These are phyloP conservation scores for Saccharomyces jurei DNA, from an alignment of 805 yeast genomes.

Conservation along the genomic window DNA sequence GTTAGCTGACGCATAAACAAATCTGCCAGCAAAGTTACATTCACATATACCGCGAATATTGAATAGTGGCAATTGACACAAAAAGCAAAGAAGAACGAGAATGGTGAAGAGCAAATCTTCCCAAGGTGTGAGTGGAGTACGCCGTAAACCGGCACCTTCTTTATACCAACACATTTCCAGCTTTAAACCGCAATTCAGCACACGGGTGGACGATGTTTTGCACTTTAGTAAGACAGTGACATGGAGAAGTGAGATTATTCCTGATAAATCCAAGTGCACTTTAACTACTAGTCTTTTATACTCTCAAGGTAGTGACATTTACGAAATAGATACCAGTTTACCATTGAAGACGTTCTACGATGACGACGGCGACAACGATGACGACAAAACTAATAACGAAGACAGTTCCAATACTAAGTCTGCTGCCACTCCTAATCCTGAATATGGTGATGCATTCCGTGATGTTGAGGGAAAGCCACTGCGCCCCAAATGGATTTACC, in stretches of 20 bases:
- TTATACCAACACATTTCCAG: conserved; percentile 29
- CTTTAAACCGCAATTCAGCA: conserved; percentile 32
- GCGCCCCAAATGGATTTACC: conserved; percentile 23
- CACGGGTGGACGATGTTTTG: conserved; percentile 21
- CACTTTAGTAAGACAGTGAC: conserved; percentile 21
- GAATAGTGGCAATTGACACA: background rate
- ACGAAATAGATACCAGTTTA: conserved; percentile 24
- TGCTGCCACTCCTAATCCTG: conserved; percentile 37
- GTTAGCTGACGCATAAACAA: background rate
- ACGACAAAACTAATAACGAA: conserved; percentile 12
- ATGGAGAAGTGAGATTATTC: conserved; percentile 25
- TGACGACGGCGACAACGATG: conserved; percentile 9
- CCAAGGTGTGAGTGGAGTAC: background rate
- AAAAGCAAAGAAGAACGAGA: background rate
- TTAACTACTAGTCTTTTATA: conserved; percentile 23
- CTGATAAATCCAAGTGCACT: conserved; percentile 24
- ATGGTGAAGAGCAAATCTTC: background rate
- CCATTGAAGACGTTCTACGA: conserved; percentile 22
- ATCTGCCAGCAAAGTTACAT: background rate
- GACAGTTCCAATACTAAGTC: background rate
- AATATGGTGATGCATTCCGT: conserved; percentile 62
- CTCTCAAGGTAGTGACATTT: conserved; percentile 27
- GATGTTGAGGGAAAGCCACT: conserved; percentile 31
- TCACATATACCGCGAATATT: background rate
- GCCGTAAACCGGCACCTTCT: conserved; percentile 6